Percentiles rank a stretch among this genome's conserved stretches.
Evolutionary conservation across 352 stramenopile genomes (phyloP).

Genomic region (Plasmopara viticola): DNA sequence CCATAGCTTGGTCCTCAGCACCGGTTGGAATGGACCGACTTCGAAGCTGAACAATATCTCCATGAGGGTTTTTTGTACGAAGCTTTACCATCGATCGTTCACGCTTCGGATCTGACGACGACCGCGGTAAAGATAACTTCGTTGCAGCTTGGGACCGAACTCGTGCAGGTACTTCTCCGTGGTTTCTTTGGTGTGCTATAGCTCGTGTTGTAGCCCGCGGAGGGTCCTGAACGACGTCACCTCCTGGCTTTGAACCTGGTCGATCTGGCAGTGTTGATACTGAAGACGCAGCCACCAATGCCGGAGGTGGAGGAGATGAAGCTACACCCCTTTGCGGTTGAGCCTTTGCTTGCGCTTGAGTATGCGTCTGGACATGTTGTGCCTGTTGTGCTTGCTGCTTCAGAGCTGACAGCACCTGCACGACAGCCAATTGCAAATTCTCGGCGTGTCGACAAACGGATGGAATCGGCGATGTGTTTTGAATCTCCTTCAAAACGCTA

Average conservation of each 20-base stretch:
- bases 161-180: slow-evolving; percentile 23
- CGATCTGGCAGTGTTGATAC: slow-evolving; percentile 19
- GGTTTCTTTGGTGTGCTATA: slow-evolving; percentile 27
- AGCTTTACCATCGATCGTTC: slow-evolving; percentile 58
- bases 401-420: slow-evolving; percentile 50
- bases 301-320: slow-evolving; percentile 15
- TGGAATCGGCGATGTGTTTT: slow-evolving; percentile 60
- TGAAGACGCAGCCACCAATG: slow-evolving; percentile 29
- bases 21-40: slow-evolving; percentile 24
- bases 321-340: slow-evolving; percentile 12
- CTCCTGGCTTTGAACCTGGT: slow-evolving; percentile 8
- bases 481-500: slow-evolving; percentile 72
- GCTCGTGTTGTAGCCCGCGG: slow-evolving; percentile 21
- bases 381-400: slow-evolving; percentile 35
- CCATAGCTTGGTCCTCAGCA: slow-evolving; percentile 18
- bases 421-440: slow-evolving; percentile 54
- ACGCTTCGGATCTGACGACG: slow-evolving; percentile 68
- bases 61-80: slow-evolving; percentile 44
- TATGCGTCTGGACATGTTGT: slow-evolving; percentile 1
- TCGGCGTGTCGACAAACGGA: slow-evolving; percentile 76
- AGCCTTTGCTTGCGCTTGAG: slow-evolving; percentile 17
- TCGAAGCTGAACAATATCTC: slow-evolving; percentile 51
- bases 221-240: slow-evolving; percentile 9
- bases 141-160: slow-evolving; percentile 47
- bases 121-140: slow-evolving; percentile 65